Percentiles rank a stretch among this genome's conserved stretches.
These are phyloP conservation scores for Verruconis gallopava DNA, from an alignment of 2,329 filamentous ascomycete genomes.

Conservation along the genomic window DNA sequence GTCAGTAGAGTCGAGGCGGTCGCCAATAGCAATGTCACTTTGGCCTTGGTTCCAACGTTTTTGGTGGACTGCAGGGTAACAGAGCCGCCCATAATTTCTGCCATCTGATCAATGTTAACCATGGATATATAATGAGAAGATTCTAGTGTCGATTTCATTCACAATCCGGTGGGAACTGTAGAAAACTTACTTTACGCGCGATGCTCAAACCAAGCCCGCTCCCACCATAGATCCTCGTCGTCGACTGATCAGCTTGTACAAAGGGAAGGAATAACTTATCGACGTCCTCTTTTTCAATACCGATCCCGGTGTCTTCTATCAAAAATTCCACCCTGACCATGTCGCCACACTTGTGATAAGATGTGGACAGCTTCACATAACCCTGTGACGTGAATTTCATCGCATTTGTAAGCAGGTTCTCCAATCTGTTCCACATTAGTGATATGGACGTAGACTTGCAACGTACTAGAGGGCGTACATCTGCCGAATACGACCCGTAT, in stretches of 20 bases:
- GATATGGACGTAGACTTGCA: not conserved
- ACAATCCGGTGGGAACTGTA: too few species aligned
- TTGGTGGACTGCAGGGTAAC: conserved; percentile 72
- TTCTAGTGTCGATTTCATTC: too few species aligned
- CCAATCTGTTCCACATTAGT: too few species aligned
- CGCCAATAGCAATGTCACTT: not conserved
- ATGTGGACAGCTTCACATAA: conserved; percentile 64
- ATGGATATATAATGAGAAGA: too few species aligned
- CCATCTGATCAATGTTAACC: too few species aligned
- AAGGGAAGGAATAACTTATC: conserved; percentile 85
- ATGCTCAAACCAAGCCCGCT: conserved; percentile 86
- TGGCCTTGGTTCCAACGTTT: conserved; percentile 53
- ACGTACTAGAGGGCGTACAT: not conserved
- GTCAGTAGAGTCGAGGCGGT: not conserved
- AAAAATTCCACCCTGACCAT: conserved; percentile 70
- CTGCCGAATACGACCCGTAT: not conserved
- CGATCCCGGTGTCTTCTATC: conserved; percentile 82
- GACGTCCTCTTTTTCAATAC: conserved; percentile 69
- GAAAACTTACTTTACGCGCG: conserved; percentile 85
- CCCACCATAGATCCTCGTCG: conserved; percentile 79
- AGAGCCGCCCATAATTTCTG: conserved; percentile 76
- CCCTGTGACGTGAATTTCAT: conserved; percentile 87
- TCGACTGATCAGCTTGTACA: conserved; percentile 82
- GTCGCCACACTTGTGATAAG: too few species aligned
- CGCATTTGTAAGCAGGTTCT: conserved; percentile 77